Conservation (phyloP, 345 rosid genomes). For the Linum usitatissimum region DNA sequence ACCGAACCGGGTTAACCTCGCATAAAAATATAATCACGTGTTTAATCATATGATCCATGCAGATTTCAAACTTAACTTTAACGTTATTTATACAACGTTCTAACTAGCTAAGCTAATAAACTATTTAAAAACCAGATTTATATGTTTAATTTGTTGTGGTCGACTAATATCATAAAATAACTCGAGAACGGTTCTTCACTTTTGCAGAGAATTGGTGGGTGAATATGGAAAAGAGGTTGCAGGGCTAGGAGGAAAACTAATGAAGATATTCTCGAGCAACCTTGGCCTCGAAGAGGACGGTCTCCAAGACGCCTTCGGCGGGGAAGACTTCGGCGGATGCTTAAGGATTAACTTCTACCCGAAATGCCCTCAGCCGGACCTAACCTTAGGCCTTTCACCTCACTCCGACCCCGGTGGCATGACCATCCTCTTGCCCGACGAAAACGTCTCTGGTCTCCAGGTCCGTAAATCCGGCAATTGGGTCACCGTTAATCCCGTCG, state of each 20-base stretch:
- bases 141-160: too few relatives aligned
- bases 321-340: neutral
- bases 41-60: too few relatives aligned
- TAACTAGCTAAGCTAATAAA: too few relatives aligned
- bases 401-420: conserved; percentile 4
- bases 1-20: too few relatives aligned
- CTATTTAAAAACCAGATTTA: too few relatives aligned
- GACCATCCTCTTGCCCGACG: conserved; percentile 2
- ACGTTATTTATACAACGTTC: too few relatives aligned
- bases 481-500: neutral
- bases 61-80: too few relatives aligned
- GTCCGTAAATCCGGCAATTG: neutral
- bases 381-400: neutral
- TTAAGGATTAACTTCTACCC: conserved; percentile 3
- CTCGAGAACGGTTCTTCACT: too few relatives aligned
- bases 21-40: too few relatives aligned
- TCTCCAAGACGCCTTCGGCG: conserved; percentile 5
- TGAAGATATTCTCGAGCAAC: neutral
- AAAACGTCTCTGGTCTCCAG: neutral
- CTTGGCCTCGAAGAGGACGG: neutral
- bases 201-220: neutral
- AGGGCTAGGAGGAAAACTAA: neutral
- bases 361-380: conserved; percentile 4
- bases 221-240: neutral
- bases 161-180: too few relatives aligned